A percentile compares a stretch with the other conserved stretches of the same genome.
These are phyloP conservation scores for Ascoidea asiatica DNA, from an alignment of 805 yeast species.

Conservation along the genomic window DNA sequence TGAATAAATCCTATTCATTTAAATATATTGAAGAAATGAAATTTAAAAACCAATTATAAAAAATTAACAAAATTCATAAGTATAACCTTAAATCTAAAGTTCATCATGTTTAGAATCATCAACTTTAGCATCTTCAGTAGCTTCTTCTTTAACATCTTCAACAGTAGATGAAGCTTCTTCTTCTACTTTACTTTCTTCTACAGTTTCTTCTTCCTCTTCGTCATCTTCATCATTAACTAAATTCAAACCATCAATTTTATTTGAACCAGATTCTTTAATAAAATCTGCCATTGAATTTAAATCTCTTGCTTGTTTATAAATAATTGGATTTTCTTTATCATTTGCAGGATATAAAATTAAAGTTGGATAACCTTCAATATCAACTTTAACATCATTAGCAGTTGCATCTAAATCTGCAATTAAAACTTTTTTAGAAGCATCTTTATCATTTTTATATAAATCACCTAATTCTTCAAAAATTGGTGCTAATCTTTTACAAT, in stretches of 20 bases:
- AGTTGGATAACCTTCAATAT: constrained; percentile 87
- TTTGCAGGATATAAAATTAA: constrained; percentile 84
- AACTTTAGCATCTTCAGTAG: constrained; percentile 9
- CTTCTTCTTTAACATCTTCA: constrained; percentile 11
- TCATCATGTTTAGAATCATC: constrained; percentile 11
- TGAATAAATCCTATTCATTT: too few species aligned
- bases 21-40: too few species aligned
- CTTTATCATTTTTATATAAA: constrained; percentile 38
- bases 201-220: constrained; percentile 18
- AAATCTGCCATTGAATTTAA: constrained; percentile 58
- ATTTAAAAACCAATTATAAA: too few species aligned
- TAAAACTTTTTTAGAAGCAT: constrained; percentile 38
- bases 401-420: constrained; percentile 88
- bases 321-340: constrained; percentile 49
- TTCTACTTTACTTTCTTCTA: constrained; percentile 5
- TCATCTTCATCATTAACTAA: constrained; percentile 19
- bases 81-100: too few species aligned
- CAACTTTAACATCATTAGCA: constrained; percentile 73
- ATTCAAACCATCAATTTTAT: constrained; percentile 41
- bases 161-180: constrained; percentile 10
- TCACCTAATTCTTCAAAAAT: constrained; percentile 77
- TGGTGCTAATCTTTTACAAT: constrained; percentile 87
- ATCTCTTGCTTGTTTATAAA: constrained; percentile 60
- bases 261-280: constrained; percentile 54
- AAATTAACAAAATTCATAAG: too few species aligned